Base-by-base conservation (phyloP, 148 eudicot genomes). In the Bassia scoparia region DNA sequence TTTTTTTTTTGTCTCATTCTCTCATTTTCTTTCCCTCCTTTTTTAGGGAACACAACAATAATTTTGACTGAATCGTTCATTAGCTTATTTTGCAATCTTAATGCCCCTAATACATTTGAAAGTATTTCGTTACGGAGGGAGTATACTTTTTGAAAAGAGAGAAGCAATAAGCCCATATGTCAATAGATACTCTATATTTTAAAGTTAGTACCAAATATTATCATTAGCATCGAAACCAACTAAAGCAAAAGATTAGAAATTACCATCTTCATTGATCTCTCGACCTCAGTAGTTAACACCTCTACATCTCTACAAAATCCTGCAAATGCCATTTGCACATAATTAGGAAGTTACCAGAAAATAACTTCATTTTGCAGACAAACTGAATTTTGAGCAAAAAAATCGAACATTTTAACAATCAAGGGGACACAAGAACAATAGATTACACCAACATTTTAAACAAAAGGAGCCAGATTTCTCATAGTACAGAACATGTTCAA, bases 261-360 rank as follows among this genome's bases (percentile, higher is more conserved):
- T 66, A 96, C 99, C 96, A 83, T 86, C 80, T 96, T 97, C 67
- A 88, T 96, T 38, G 99, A 89, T 85, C 89, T 89, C 65, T 96
- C 97, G 61, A 85, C 87, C 62, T 96, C 94, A 67, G 83, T 84
- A 68, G 94, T 84, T 71, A 92, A 70, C 79, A 84, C 87, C 69
- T 90, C 92, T 86, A 90, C 84, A 77, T 86, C 89, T 83, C 86
- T 92, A 76, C 81, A 86, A 60, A 92, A 72, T 70, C 92, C 99
- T 96, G 92, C 75, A 50, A 61, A 56, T 52, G 33, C 38, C 70
- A 49, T 41, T 41, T 14, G 41, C 12, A n/a, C 8, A 23, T 35
- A 44, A 61, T 72, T 17, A 72, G 67, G 41, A 43, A 17, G 16
- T 21, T 20, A 41, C 37, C 67, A 20, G 34, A 55, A 58, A 24